Conservation (phyloP, 805 yeast species). For the Myxozyma lipomycoides region DNA sequence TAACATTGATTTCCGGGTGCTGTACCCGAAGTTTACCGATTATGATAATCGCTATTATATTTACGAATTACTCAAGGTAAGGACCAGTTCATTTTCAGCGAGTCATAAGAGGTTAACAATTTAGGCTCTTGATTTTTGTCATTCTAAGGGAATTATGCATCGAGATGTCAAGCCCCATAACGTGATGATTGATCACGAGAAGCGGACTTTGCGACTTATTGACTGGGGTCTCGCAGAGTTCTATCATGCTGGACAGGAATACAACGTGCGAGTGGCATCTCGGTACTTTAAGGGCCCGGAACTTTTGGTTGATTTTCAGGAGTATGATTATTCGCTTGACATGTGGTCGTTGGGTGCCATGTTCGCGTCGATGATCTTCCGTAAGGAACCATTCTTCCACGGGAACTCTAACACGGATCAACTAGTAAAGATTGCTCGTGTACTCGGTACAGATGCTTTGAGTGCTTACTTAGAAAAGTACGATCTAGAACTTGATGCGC, state of each 20-base stretch:
- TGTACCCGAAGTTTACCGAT: constrained; percentile 74
- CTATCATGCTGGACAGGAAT: constrained; percentile 83
- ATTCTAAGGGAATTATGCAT: constrained; percentile 94
- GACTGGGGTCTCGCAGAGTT: constrained; percentile 98
- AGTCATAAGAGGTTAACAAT: not conserved
- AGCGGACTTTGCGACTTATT: constrained; percentile 65
- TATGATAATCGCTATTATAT: constrained; percentile 78
- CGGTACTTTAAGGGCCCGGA: constrained; percentile 94
- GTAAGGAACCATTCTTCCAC: constrained; percentile 87
- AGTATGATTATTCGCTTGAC: constrained; percentile 87
- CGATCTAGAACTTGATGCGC: constrained; percentile 63
- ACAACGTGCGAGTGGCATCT: constrained; percentile 90
- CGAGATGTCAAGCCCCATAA: constrained; percentile 95
- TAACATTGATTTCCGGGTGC: constrained; percentile 74
- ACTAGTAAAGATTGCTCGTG: constrained; percentile 80
- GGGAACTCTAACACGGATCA: constrained; percentile 91
- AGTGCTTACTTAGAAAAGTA: constrained; percentile 67
- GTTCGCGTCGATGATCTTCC: constrained; percentile 84
- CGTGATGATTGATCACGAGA: constrained; percentile 85
- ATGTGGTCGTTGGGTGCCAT: constrained; percentile 94
- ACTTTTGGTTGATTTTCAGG: constrained; percentile 74
- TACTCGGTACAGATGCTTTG: constrained; percentile 80
- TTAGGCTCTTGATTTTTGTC: constrained; percentile 79
- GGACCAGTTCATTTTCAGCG: not conserved
- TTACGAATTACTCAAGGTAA: constrained; percentile 60